Evolutionary conservation across 2,329 filamentous ascomycete genomes (phyloP), one percentile per base, ranked within the genome.

Genomic region (Capronia americana): DNA sequence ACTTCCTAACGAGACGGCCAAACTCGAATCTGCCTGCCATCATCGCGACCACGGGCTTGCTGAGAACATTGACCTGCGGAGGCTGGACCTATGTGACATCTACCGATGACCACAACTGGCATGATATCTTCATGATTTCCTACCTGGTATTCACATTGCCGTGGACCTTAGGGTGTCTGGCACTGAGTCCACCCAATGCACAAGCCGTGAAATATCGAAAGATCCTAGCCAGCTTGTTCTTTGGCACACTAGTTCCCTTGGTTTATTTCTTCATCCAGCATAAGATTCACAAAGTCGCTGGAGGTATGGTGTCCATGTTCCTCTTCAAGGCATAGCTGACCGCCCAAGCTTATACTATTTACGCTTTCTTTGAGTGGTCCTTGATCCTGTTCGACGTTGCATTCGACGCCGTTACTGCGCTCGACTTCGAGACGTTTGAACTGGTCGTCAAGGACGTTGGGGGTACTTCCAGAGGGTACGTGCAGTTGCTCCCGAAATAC

Each of bases 1-100:
- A 97, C 76, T 84, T 97, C 71, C 83, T 99, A 63, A 96, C 93
- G 38, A 87, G 91, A 68, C 88, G 87, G 73, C 89, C 91, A 3
- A 90, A 90, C 75, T 87, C 87, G 63, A 86, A 84, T 30, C 86
- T 97, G 17, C 92, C 96, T 20, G 93, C 92, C 76, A 89, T 95
- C 69, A 85, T 98, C 68, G 90, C 90, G 54, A 85, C 86, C 48
- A 89, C 92, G 73, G 95, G 95, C 63, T 72, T 97, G 60, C 90
- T 98, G 75, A 88, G 95, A 73, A 97, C 94, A 10, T 81, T 98
- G 65, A 97, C 93, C 3, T 99, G 95, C 76, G 95, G 94, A 73
- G 95, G 95, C 66, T 99, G 95, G 94, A 97, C 95, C 61, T 99
- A 98, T 79, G 89, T 99, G 68, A 99, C 95, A 28, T 98, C 95